phyloP scores from a whole-genome alignment of 2,329 filamentous ascomycete genomes.

The Rugonectria rugulosa region DNA sequence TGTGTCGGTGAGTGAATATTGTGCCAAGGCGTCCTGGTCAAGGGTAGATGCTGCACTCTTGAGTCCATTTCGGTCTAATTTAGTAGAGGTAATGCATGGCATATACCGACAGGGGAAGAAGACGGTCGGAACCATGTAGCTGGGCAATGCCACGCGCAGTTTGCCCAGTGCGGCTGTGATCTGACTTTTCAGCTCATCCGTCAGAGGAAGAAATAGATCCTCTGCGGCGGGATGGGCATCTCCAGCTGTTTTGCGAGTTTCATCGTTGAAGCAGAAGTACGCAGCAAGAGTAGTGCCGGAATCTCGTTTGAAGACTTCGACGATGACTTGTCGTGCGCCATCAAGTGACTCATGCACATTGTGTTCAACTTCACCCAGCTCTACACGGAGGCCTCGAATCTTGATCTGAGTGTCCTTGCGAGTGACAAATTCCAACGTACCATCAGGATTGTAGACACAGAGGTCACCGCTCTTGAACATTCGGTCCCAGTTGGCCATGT shows the following conservation, averaged over 20 bases:
- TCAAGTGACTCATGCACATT: background rate
- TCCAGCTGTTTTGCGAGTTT: background rate
- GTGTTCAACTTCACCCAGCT: background rate
- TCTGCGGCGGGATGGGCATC: background rate
- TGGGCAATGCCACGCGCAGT: too few species aligned
- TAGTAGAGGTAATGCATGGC: constrained; percentile 27
- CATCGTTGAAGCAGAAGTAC: background rate
- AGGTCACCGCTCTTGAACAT: background rate
- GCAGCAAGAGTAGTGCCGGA: background rate
- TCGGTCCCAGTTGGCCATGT: background rate
- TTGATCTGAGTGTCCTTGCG: too few species aligned
- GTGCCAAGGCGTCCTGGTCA: constrained; percentile 11
- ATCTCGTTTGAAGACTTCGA: background rate
- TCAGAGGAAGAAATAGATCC: background rate
- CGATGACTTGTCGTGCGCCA: background rate
- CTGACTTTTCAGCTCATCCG: background rate
- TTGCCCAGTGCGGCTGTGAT: too few species aligned
- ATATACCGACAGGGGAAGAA: too few species aligned
- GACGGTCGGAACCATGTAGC: too few species aligned
- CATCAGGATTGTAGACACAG: background rate
- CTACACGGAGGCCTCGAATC: too few species aligned
- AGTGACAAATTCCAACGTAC: background rate
- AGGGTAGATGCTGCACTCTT: constrained; percentile 1
- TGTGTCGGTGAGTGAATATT: background rate
- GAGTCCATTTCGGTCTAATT: constrained; percentile 26